Base-by-base conservation (phyloP, 1,284 basidiomycete species). In the Blastosporella zonata region DNA sequence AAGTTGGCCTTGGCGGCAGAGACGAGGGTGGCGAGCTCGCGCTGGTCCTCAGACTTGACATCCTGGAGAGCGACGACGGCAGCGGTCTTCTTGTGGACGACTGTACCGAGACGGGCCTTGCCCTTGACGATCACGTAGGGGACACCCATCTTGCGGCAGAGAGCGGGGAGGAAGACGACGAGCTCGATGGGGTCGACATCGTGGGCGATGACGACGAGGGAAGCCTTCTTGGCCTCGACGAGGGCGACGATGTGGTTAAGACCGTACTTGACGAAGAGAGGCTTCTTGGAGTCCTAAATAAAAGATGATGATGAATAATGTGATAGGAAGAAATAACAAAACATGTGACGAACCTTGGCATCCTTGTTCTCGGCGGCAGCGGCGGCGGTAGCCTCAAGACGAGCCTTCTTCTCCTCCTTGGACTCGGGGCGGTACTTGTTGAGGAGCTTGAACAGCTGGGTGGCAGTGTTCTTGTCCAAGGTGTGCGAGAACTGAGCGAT, bases 161-260 rank as follows among this genome's bases (percentile, higher is more conserved):
- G 87, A 52, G 96, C 94, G 55, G 96, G 96, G 53, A 99, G 81
- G 89, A 94, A 98, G 74, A 99, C 83, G 59, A 96, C 93, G 63
- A 99, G 89, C 74, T 99, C 96, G 57, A 98, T 96, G 47, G 96
- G 96, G 80, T 98, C 96, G 58, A 98, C 96, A 71, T 99, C 96
- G 69, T 97, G 93, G 49, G 93, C 93, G 62, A 99, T 97, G 73
- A 96, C 83, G 60, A 99, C 96, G 56, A 99, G 87, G 50, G 89
- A 81, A 43, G 96, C 95, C 83, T 98, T 98, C 85, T 97, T 97
- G 65, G 93, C 92, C 73, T 94, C 93, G 59, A 97, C 84, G 64
- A 97, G 87, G 54, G 93, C 95, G 57, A 97, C 92, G 60, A 82
- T 82, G 81, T 97, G 95, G 85, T 97, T 98, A 50, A 98, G 81